A percentile compares a stretch with the other conserved stretches of the same genome.
Conservation (phyloP, 805 yeast genomes). For the Pichia scutulata region DNA sequence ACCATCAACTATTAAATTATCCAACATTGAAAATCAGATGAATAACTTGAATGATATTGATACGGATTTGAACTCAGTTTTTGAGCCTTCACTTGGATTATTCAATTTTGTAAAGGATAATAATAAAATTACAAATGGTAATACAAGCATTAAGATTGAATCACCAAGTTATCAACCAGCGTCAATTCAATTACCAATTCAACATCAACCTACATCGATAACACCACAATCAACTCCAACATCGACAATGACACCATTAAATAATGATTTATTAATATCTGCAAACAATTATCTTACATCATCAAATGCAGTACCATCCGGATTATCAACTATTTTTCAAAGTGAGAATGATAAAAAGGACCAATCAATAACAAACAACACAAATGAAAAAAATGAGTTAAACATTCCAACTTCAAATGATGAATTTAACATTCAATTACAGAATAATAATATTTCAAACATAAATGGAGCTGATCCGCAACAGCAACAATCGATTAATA, state of each 20-base stretch:
- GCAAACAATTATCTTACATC: conserved; percentile 9
- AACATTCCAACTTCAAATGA: no score
- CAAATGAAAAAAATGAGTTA: no score
- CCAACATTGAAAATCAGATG: neutral
- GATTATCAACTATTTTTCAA: conserved; percentile 25
- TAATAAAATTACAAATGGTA: neutral
- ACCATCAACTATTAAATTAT: neutral
- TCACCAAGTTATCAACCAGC: neutral
- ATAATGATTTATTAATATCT: neutral
- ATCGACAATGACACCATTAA: neutral
- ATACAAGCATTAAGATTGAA: neutral
- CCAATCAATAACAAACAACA: neutral
- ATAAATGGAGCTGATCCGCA: no score
- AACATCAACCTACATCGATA: neutral
- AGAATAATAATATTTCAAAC: no score
- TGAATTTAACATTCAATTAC: no score
- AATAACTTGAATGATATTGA: neutral
- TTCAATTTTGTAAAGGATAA: conserved; percentile 3
- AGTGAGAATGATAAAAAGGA: conserved; percentile 11
- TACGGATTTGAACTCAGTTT: neutral
- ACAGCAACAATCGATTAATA: neutral
- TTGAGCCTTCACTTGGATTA: conserved; percentile 7
- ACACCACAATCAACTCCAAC: neutral
- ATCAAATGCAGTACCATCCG: conserved; percentile 24
- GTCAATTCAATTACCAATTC: neutral